phyloP scores from a whole-genome alignment of 345 rosid genomes.

The Lepidium sativum region DNA sequence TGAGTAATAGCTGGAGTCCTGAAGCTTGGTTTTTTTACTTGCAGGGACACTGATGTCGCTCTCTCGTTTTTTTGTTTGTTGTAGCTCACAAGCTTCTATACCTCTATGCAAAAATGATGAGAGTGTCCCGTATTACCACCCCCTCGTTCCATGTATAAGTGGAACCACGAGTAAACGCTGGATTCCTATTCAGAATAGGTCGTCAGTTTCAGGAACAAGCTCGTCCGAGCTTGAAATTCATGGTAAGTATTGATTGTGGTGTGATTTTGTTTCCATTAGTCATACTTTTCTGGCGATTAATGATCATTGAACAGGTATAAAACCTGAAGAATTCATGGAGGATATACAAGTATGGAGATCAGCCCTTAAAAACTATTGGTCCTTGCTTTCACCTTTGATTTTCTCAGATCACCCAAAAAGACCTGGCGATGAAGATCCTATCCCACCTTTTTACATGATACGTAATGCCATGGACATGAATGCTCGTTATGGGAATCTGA shows the following conservation, averaged over 20 bases:
- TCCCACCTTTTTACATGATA: constrained; percentile 91
- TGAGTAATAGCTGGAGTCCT: constrained; percentile 27
- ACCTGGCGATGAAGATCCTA: constrained; percentile 97
- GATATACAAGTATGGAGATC: constrained; percentile 61
- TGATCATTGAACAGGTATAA: constrained; percentile 44
- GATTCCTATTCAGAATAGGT: constrained; percentile 82
- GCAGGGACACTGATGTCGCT: not conserved
- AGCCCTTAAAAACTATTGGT: constrained; percentile 84
- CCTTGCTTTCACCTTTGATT: constrained; percentile 87
- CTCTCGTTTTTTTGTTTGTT: constrained; percentile 2
- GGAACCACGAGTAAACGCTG: constrained; percentile 75
- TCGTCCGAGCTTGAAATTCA: constrained; percentile 59
- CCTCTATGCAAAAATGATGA: constrained; percentile 75
- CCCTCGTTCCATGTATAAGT: constrained; percentile 70
- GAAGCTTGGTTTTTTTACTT: not conserved
- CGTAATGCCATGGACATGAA: constrained; percentile 99
- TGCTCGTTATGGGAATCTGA: constrained; percentile 82
- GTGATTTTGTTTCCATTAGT: not conserved
- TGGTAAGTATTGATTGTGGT: constrained; percentile 42
- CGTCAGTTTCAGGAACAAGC: constrained; percentile 48
- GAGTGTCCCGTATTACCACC: constrained; percentile 61
- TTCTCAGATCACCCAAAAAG: constrained; percentile 99
- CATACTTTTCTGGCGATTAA: not conserved
- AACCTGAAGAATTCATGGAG: constrained; percentile 65
- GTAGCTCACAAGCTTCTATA: constrained; percentile 41